Conservation (phyloP, 1,284 basidiomycete genomes). For the Phlebopus sp. region DNA sequence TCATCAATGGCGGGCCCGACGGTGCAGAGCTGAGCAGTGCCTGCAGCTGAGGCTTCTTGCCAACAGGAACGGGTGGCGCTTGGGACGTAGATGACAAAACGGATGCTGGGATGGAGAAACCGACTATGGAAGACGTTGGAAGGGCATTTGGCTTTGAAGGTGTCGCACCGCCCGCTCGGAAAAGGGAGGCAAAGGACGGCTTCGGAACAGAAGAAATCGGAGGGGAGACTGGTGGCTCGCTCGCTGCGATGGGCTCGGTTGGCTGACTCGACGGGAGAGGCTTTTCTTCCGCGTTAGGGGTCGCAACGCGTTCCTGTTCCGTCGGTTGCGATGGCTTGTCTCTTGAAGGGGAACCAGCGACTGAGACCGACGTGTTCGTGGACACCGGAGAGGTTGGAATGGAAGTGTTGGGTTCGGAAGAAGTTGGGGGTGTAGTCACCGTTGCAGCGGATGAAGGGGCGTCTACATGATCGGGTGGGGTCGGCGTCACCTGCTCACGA, state of each 20-base stretch:
- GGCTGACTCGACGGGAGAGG: background rate
- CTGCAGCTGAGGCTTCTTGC: slow-evolving; percentile 55
- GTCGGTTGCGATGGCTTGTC: slow-evolving; percentile 10
- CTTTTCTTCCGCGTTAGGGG: slow-evolving; percentile 13
- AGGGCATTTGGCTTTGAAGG: slow-evolving; percentile 43
- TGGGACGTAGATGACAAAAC: slow-evolving; percentile 20
- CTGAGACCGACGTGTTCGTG: slow-evolving; percentile 57
- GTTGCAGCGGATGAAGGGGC: slow-evolving; percentile 39
- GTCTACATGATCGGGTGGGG: slow-evolving; percentile 23
- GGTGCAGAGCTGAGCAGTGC: slow-evolving; percentile 54
- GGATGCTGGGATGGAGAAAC: slow-evolving; percentile 61
- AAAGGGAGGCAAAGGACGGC: slow-evolving; percentile 73
- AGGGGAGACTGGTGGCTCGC: slow-evolving; percentile 10
- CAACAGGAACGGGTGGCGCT: slow-evolving; percentile 37
- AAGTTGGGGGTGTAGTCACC: slow-evolving; percentile 40
- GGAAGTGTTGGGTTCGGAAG: slow-evolving; percentile 44
- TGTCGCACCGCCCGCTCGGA: slow-evolving; percentile 44
- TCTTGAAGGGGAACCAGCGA: slow-evolving; percentile 27
- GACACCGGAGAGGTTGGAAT: slow-evolving; percentile 58
- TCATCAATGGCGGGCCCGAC: slow-evolving; percentile 25
- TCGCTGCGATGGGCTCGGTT: background rate
- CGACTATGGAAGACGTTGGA: slow-evolving; percentile 63
- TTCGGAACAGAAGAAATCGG: slow-evolving; percentile 29
- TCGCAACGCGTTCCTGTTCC: slow-evolving; percentile 15
- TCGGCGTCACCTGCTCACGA: slow-evolving; percentile 12